A percentile compares a stretch with the other conserved stretches of the same genome.
These are phyloP conservation scores for Rhododendron henanense DNA, from an alignment of 148 eudicot species.

Conservation along the genomic window DNA sequence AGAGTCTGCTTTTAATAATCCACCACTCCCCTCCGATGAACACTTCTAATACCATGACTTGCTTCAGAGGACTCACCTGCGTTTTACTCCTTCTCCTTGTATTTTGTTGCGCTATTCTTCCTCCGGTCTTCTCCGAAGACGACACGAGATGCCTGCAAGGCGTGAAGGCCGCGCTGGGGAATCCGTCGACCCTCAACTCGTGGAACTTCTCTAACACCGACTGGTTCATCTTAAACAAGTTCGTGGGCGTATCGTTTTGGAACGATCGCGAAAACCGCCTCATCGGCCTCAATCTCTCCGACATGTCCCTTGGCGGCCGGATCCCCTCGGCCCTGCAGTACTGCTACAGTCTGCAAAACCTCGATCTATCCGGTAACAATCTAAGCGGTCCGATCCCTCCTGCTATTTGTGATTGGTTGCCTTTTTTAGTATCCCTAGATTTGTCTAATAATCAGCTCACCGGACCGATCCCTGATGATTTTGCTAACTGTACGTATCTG, in stretches of 20 bases:
- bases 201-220: conserved; percentile 41
- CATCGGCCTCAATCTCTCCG: conserved; percentile 42
- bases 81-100: neutral
- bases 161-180: conserved; percentile 40
- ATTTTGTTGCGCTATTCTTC: neutral
- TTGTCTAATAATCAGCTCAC: conserved; percentile 49
- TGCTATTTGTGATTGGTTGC: conserved; percentile 64
- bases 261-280: conserved; percentile 72
- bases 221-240: conserved; percentile 40
- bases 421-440: conserved; percentile 64
- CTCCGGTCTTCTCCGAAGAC: conserved; percentile 34
- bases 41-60: too few relatives aligned
- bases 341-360: conserved; percentile 52
- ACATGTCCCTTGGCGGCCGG: conserved; percentile 37
- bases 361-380: conserved; percentile 53
- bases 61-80: too few relatives aligned
- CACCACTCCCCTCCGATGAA: too few relatives aligned
- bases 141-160: conserved; percentile 65
- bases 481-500: conserved; percentile 58
- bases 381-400: conserved; percentile 58
- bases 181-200: conserved; percentile 33
- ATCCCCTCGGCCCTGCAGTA: conserved; percentile 41
- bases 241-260: conserved; percentile 67
- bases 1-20: too few relatives aligned
- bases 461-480: conserved; percentile 51